phyloP scores from a whole-genome alignment of 164 flowering plant genomes.

The Brasenia schreberi region DNA sequence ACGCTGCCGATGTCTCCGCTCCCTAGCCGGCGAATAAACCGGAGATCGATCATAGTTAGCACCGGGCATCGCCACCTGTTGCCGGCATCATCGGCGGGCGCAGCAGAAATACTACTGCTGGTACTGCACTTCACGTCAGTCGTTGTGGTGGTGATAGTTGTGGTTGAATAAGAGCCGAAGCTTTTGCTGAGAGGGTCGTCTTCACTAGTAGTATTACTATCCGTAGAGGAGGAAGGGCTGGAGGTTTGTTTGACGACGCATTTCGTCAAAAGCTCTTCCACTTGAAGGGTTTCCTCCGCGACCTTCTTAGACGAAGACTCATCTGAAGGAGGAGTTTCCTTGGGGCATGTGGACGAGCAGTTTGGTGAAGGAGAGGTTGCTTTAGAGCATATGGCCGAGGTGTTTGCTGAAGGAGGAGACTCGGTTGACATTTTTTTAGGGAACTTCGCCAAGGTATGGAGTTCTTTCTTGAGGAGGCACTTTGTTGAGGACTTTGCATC shows the following conservation, averaged over 20 bases:
- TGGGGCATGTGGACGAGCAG: no score
- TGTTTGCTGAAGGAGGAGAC: no score
- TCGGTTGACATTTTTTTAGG: no score
- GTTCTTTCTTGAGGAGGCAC: no score
- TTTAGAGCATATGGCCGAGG: no score
- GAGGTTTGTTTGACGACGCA: neutral
- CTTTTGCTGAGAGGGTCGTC: neutral
- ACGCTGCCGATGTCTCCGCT: conserved; percentile 72
- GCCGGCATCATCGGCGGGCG: neutral
- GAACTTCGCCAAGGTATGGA: no score
- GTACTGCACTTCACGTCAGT: neutral
- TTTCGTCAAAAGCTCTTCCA: neutral
- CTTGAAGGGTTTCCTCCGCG: neutral
- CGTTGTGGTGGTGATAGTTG: neutral
- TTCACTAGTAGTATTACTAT: neutral
- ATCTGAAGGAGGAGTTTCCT: no score
- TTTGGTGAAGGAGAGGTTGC: no score
- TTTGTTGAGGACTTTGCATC: no score
- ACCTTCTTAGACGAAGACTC: neutral
- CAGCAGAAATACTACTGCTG: neutral
- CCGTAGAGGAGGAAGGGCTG: neutral
- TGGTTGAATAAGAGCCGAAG: neutral
- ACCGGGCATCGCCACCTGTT: neutral
- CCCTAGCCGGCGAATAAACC: conserved; percentile 51
- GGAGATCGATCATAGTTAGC: conserved; percentile 27